Conservation (phyloP, 805 yeast genomes). For the Lipomyces anomalus region DNA sequence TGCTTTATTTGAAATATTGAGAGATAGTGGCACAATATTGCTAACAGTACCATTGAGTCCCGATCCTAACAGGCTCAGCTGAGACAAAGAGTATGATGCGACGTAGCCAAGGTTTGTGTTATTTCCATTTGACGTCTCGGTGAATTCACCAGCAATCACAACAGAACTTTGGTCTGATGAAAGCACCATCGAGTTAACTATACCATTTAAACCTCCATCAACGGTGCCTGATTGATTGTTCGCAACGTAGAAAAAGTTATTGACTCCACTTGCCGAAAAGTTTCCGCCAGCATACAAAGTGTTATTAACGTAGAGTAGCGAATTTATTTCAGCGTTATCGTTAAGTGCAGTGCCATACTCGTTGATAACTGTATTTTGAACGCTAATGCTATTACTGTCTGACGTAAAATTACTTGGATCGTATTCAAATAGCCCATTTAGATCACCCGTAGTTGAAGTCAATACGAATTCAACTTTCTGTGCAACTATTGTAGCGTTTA, state of each 20-base stretch:
- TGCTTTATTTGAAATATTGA: conserved; percentile 6
- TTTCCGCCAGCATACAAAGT: conserved; percentile 47
- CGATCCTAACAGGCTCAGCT: no score
- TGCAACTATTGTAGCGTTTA: conserved; percentile 23
- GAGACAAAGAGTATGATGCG: conserved; percentile 18
- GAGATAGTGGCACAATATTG: conserved; percentile 3
- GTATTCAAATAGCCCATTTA: conserved; percentile 83
- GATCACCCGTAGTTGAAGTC: conserved; percentile 31
- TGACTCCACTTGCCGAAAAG: conserved; percentile 36
- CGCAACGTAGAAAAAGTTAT: conserved; percentile 34
- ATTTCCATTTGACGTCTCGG: conserved; percentile 32
- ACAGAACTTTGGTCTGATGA: conserved; percentile 35
- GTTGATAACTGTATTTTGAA: conserved; percentile 42
- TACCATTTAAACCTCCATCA: conserved; percentile 40
- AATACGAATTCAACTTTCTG: conserved; percentile 15
- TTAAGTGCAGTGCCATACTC: conserved; percentile 36
- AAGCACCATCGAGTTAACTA: conserved; percentile 33
- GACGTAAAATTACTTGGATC: conserved; percentile 59
- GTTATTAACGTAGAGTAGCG: conserved; percentile 32
- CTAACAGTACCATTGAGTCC: conserved; percentile 26
- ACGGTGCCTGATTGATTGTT: conserved; percentile 21
- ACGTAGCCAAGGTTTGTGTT: conserved; percentile 5
- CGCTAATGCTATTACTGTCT: conserved; percentile 29
- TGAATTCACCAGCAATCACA: conserved; percentile 45
- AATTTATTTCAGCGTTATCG: conserved; percentile 38